phyloP scores from a whole-genome alignment of 768 basidiomycete species.

The Xerocomellus dryophilus region DNA sequence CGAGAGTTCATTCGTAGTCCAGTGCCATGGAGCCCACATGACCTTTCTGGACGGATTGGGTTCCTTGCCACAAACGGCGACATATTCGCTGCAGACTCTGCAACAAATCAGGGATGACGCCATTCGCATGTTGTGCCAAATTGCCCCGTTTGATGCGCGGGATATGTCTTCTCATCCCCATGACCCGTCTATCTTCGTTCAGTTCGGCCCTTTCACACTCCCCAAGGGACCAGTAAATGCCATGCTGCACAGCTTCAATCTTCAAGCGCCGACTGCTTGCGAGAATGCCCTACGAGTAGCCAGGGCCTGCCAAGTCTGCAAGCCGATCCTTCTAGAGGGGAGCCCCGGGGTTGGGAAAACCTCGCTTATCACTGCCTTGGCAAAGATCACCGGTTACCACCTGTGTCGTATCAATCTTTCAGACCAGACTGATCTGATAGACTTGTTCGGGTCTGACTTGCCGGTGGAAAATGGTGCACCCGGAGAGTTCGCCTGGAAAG shows the following conservation, averaged over 20 bases:
- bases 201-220: slow-evolving; percentile 75
- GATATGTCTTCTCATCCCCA: slow-evolving; percentile 28
- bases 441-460: slow-evolving; percentile 94
- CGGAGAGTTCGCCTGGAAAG: slow-evolving; percentile 96
- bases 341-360: slow-evolving; percentile 99
- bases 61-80: slow-evolving; percentile 68
- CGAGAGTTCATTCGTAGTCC: slow-evolving; percentile 14
- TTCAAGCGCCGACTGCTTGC: slow-evolving; percentile 84
- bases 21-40: slow-evolving; percentile 95
- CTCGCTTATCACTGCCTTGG: slow-evolving; percentile 84
- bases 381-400: slow-evolving; percentile 70
- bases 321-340: slow-evolving; percentile 93
- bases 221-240: slow-evolving; percentile 49
- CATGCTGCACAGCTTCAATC: slow-evolving; percentile 56
- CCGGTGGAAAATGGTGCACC: slow-evolving; percentile 89
- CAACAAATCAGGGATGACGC: slow-evolving; percentile 62
- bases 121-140: slow-evolving; percentile 46
- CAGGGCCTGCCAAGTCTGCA: slow-evolving; percentile 83
- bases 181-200: slow-evolving; percentile 40
- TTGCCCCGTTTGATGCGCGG: slow-evolving; percentile 46
- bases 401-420: slow-evolving; percentile 95
- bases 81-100: slow-evolving; percentile 59
- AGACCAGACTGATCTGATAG: slow-evolving; percentile 95
- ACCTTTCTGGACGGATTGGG: slow-evolving; percentile 86
- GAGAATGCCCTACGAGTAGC: slow-evolving; percentile 86